phyloP scores from a whole-genome alignment of 2,329 filamentous ascomycete species.

The Microsporum ferrugineum region DNA sequence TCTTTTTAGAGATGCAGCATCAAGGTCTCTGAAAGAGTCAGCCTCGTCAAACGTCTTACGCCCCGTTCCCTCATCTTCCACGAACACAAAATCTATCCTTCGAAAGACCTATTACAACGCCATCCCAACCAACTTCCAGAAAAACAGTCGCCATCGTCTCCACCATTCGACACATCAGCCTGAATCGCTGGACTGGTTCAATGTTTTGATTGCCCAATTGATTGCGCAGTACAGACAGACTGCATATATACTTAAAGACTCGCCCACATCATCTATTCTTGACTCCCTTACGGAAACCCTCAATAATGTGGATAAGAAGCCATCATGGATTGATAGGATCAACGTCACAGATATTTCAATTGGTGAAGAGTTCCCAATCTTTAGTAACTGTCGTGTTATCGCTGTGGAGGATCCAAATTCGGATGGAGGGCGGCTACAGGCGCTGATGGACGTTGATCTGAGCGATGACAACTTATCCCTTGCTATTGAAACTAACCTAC shows the following conservation, averaged over 20 bases:
- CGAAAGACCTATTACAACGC: constrained; percentile 92
- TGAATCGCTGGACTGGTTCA: constrained; percentile 97
- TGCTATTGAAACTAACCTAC: constrained; percentile 83
- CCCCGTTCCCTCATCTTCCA: constrained; percentile 64
- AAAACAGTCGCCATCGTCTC: constrained; percentile 33
- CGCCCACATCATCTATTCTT: constrained; percentile 51
- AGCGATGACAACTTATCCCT: constrained; percentile 86
- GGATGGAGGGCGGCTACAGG: constrained; percentile 70
- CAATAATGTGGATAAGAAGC: constrained; percentile 76
- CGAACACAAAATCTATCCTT: constrained; percentile 68
- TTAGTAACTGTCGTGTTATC: constrained; percentile 94
- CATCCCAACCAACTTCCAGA: constrained; percentile 31
- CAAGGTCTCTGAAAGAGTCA: constrained; percentile 35
- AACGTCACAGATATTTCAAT: constrained; percentile 85
- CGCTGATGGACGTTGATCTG: constrained; percentile 91
- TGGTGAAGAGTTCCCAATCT: constrained; percentile 95
- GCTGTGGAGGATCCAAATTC: constrained; percentile 52
- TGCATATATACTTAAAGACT: constrained; percentile 69
- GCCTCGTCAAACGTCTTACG: constrained; percentile 57
- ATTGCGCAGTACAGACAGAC: constrained; percentile 91
- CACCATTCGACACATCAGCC: constrained; percentile 72
- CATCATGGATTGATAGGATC: constrained; percentile 88
- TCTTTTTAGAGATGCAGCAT: constrained; percentile 31
- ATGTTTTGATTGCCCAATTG: constrained; percentile 89
- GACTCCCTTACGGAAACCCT: constrained; percentile 71